Base-by-base conservation (phyloP, 805 yeast genomes). In the Ogataea methanolica region DNA sequence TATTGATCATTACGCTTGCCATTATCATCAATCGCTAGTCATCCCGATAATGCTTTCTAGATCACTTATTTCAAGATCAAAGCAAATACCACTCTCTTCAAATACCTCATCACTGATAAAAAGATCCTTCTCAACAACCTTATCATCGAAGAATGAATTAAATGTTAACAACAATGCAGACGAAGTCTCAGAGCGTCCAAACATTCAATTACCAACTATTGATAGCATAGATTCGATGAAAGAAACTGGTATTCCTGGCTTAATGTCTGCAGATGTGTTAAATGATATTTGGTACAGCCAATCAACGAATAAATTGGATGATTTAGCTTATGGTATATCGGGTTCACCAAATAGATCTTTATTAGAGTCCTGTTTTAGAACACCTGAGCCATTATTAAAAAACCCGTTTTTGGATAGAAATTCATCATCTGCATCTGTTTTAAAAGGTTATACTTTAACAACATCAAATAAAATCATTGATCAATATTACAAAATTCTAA, bases 211-310 rank as follows among this genome's bases (percentile, higher is more conserved):
- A 5, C 68, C 68, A 9, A 44, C 53, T 2, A 52, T 62, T 31
- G 58, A 53, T 8, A 44, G 55, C 23, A 19, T 68, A 23, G 65
- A 62, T 38, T 29, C 49, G 34, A 54, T 57, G 38, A 44, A 49
- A 49, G 56, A 60, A 3, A 33, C 58, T 1, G 80, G 80, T 12
- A 67, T 81, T 21, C 65, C 68, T 1, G 86, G 86, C 2, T 61
- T 82, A 4, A 69, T 76, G 47, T 71, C 80, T 4, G 43, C 69
- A 1, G 52, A 68, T 39, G 80, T 82, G 9, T 57, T 80, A n/a
- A 58, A 73, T 14, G 76, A 71, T 48, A 73, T 78, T 3, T 81
- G 83, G 79, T 72, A 66, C 51, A 66, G 71, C 21, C 72, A 80
- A 55, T 68, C 74, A 3, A 62, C 65, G 3, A 33, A 50, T 8